Evolutionary conservation across 805 yeast species (phyloP), one percentile per base, ranked within the genome.

Genomic region (Metschnikowia cerradonensis): DNA sequence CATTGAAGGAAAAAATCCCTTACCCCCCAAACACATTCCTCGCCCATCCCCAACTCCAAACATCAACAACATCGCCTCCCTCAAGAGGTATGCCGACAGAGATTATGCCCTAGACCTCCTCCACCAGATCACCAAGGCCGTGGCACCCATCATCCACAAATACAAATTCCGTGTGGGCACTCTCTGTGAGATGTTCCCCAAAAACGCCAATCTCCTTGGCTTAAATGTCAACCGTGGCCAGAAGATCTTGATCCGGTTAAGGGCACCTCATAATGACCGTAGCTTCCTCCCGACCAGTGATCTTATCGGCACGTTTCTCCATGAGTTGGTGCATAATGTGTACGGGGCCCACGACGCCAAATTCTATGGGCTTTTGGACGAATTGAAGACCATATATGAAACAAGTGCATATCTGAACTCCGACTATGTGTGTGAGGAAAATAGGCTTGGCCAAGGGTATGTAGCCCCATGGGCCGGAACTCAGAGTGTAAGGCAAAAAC

Each of bases 141-240:
- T 87, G 13, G 83, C 91, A 2, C 96, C 96, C 2, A 67, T 92
- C 47, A 88, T 92, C 83, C 79, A 81, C 52, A 79, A 80, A 39
- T 76, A 82, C 52, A 76, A 79, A 3, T 80, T 88, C 62, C 80
- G 78, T 48, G 92, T 91, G 2, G 83, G 82, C 0, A 69, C 78
- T 0, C 65, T 92, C 14, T 80, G 86, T 55, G 98, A 92, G 65
- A 88, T 92, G 79, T 86, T 73, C 54, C 98, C 98, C 2, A 83
- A 78, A 54, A 75, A 80, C 60, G 72, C 78, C 2, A 67, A 75
- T 14, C 68, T 92, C 19, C 68, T 91, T 11, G 98, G 98, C 0
- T 68, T 90, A 55, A 92, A 92, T 65, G 90, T 90, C 6, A 89
- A 89, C 62, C 67, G 68, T 6, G 98, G 98, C 0, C 71, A 71